Evolutionary conservation across 1,284 basidiomycete genomes (phyloP).

Genomic region (Neonothopanus nambi): DNA sequence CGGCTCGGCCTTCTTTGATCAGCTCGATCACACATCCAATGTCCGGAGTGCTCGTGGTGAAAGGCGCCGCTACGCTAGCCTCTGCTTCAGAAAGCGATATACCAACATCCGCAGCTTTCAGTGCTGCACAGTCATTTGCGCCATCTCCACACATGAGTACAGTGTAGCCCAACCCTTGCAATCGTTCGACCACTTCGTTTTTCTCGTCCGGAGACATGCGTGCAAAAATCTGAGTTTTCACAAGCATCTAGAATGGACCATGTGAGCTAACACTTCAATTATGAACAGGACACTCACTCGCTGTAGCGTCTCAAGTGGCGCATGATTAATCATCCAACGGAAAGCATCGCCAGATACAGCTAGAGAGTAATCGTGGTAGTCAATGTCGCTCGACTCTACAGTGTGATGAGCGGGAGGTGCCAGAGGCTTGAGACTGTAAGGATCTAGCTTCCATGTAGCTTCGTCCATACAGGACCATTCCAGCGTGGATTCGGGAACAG

Average conservation of each 20-base stretch:
- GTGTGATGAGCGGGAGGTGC: constrained; percentile 64
- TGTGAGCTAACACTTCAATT: neutral
- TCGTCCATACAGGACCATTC: constrained; percentile 96
- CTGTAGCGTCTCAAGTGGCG: constrained; percentile 90
- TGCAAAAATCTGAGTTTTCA: constrained; percentile 96
- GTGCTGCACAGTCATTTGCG: constrained; percentile 97
- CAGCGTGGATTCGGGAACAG: constrained; percentile 67
- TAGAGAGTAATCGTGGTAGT: constrained; percentile 88
- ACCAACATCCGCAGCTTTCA: constrained; percentile 98
- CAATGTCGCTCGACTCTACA: constrained; percentile 68
- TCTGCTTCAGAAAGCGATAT: constrained; percentile 97
- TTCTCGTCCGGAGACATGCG: constrained; percentile 99
- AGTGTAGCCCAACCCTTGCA: constrained; percentile 93
- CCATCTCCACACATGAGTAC: constrained; percentile 99
- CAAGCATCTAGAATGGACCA: constrained; percentile 77
- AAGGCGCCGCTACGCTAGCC: constrained; percentile 98
- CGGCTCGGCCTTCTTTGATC: constrained; percentile 94
- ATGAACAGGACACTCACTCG: constrained; percentile 59
- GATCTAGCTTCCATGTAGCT: constrained; percentile 80
- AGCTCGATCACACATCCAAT: constrained; percentile 96
- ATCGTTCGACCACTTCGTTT: constrained; percentile 94
- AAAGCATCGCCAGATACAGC: constrained; percentile 97
- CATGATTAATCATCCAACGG: constrained; percentile 97
- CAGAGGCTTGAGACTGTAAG: constrained; percentile 84
- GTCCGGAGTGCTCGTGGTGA: constrained; percentile 92